Evolutionary conservation across 805 yeast genomes (phyloP), one percentile per base, ranked within the genome.

Genomic region (Candida oleophila): DNA sequence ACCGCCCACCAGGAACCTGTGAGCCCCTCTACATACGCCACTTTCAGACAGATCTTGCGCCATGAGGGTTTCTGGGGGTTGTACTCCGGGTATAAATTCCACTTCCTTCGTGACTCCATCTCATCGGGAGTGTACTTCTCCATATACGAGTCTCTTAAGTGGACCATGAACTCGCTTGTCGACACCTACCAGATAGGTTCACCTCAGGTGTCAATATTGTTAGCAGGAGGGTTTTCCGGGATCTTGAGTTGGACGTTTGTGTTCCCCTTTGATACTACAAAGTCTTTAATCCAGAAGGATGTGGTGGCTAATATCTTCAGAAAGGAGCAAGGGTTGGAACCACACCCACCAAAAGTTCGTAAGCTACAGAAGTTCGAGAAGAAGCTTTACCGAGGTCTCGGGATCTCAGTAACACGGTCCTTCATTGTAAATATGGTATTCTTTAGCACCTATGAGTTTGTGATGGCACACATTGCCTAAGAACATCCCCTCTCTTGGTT

Each of bases 211-310:
- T 56, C 67, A 43, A 71, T 55, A 47, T 66, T 54, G 43, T 45
- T 83, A 2, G 86, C 92, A 0, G 96, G 95, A n/a, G 96, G 89
- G 0, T 51, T 82, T 20, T 80, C 94, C 3, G 96, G 96, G 2
- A 77, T 84, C 15, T 65, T 85, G 15, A 76, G 89, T 43, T 88
- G 96, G 95, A 65, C 81, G 2, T 62, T 81, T 0, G 83, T 88
- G 3, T 89, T 85, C 66, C 95, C 96, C 3, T 60, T 89, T 9
- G 96, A 89, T 62, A 89, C 96, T 0, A 72, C 85, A 48, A 89
- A 89, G 60, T 81, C 91, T 1, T 74, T 84, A 47, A 76, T 81
- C 38, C 96, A 89, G 58, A 78, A 85, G 48, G 92, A 88, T 55
- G 72, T 85, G 3, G 85, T 88, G 21, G 72, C 84, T 25, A 82